Base-by-base conservation (phyloP, 2,329 filamentous ascomycete genomes). In the Fusarium subglutinans region DNA sequence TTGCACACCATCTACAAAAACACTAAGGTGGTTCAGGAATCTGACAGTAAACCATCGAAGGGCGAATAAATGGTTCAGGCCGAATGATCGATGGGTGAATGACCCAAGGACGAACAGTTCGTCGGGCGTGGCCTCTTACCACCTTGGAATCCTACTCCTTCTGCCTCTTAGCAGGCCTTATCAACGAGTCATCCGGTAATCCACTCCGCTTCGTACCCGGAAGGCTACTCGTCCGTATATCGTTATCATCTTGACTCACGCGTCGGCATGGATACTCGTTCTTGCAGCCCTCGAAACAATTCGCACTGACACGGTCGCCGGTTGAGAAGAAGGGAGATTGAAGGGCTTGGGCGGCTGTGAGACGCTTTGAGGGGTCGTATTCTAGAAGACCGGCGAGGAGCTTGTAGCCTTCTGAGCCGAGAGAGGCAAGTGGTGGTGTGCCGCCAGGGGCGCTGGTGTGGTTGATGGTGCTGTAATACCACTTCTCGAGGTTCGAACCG, bases 201-300 rank as follows among this genome's bases (percentile, higher is more conserved):
- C 93, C 96, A 73, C 93, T 96, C 68, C 95, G 87, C 85, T 98
- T 98, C 0, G 95, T 98, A 0, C 96, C 96, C 2, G 96, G 94
- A 41, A 98, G 83, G 81, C 94, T 97, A 48, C 92, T 92, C 2
- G 94, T 95, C n/a, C 94, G 88, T 64, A 98, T 98, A 82, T 98
- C 96, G 77, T 98, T 97, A 80, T 98, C 95, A 79, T 99, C 96
- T 78, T 97, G 92, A 77, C 93, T 98, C 45, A 99, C 95, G 55
- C 96, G 90, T 13, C 96, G 89, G 79, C 95, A 91, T 0, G 96
- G 96, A 81, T 99, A 99, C 79, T 96, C 94, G 72, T 91, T 91
- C 82, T 94, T 94, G 59, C 95, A 88, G 0, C 95, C 95, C 79
- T 98, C 94, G 76, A 99, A 99, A 80, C 95, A 98, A 80, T 97